These are phyloP conservation scores for Sarocladium kiliense DNA, from an alignment of 2,329 filamentous ascomycete species.

Conservation along the genomic window DNA sequence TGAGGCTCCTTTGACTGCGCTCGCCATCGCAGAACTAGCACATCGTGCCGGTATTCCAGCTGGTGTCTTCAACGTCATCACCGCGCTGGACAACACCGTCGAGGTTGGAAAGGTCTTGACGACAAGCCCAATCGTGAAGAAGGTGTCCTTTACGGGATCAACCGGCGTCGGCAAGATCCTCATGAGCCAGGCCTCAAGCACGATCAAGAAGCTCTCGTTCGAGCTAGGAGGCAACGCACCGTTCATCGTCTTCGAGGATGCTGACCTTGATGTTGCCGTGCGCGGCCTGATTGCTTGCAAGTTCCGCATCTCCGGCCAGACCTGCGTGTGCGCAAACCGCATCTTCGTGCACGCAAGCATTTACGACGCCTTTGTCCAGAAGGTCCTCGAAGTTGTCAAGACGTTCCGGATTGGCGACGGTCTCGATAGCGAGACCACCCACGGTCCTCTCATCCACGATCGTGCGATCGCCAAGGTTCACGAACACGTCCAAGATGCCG, in stretches of 20 bases:
- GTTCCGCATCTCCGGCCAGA: slow-evolving; percentile 65
- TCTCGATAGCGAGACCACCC: slow-evolving; percentile 20
- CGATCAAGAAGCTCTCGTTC: slow-evolving; percentile 65
- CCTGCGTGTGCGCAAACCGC: slow-evolving; percentile 59
- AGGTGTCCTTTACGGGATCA: slow-evolving; percentile 66
- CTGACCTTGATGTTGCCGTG: slow-evolving; percentile 61
- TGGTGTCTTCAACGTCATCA: slow-evolving; percentile 81
- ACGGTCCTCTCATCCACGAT: slow-evolving; percentile 54
- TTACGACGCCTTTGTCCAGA: slow-evolving; percentile 10
- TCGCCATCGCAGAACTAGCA: slow-evolving; percentile 75
- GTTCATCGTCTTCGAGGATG: slow-evolving; percentile 58
- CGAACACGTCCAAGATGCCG: slow-evolving; percentile 62
- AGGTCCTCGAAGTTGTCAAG: slow-evolving; percentile 6
- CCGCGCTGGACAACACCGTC: slow-evolving; percentile 57
- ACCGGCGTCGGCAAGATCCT: slow-evolving; percentile 37
- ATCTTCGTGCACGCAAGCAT: slow-evolving; percentile 1
- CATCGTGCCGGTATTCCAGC: slow-evolving; percentile 76
- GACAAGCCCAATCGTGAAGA: slow-evolving; percentile 41
- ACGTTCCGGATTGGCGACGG: slow-evolving; percentile 12
- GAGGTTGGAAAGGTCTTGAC: slow-evolving; percentile 57
- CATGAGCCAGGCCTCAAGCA: slow-evolving; percentile 62
- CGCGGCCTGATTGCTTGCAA: slow-evolving; percentile 59
- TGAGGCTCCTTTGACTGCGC: slow-evolving; percentile 80
- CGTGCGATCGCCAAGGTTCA: slow-evolving; percentile 60
- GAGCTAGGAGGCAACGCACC: slow-evolving; percentile 53